phyloP scores from a whole-genome alignment of 768 basidiomycete genomes.

The Leccinum imitatum region DNA sequence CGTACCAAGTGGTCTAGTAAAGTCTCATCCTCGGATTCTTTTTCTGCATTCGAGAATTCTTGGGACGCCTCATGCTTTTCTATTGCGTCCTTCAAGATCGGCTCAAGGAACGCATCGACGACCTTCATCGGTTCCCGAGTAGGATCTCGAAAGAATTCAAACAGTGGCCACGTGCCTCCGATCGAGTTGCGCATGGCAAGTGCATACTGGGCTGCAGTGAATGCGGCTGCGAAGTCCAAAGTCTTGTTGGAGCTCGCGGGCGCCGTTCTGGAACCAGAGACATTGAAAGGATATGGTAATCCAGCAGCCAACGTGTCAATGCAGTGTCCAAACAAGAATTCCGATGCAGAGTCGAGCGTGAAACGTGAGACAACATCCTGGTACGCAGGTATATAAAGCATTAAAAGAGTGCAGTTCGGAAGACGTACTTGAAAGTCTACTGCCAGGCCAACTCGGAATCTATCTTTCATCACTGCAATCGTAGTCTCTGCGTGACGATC shows the following conservation, averaged over 20 bases:
- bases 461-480: slow-evolving; percentile 42
- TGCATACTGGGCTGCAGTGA: slow-evolving; percentile 33
- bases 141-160: slow-evolving; percentile 36
- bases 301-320: slow-evolving; percentile 38
- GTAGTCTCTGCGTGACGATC: slow-evolving; percentile 52
- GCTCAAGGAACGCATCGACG: slow-evolving; percentile 40
- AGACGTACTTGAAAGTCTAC: slow-evolving; percentile 57
- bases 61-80: slow-evolving; percentile 19
- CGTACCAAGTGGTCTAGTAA: slow-evolving; percentile 42
- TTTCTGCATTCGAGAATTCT: slow-evolving; percentile 1
- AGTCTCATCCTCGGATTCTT: slow-evolving; percentile 35
- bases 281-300: slow-evolving; percentile 40
- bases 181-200: slow-evolving; percentile 29
- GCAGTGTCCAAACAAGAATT: slow-evolving; percentile 50
- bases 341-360: slow-evolving; percentile 53
- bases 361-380: slow-evolving; percentile 48
- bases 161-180: slow-evolving; percentile 42
- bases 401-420: not conserved
- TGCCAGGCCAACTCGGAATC: slow-evolving; percentile 46
- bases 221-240: slow-evolving; percentile 35
- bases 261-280: slow-evolving; percentile 7
- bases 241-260: slow-evolving; percentile 14
- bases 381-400: not conserved
- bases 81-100: slow-evolving; percentile 39
- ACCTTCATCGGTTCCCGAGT: slow-evolving; percentile 36